These are phyloP conservation scores for Fomitopsis schrenkii DNA, from an alignment of 1,284 basidiomycete genomes.

Conservation along the genomic window DNA sequence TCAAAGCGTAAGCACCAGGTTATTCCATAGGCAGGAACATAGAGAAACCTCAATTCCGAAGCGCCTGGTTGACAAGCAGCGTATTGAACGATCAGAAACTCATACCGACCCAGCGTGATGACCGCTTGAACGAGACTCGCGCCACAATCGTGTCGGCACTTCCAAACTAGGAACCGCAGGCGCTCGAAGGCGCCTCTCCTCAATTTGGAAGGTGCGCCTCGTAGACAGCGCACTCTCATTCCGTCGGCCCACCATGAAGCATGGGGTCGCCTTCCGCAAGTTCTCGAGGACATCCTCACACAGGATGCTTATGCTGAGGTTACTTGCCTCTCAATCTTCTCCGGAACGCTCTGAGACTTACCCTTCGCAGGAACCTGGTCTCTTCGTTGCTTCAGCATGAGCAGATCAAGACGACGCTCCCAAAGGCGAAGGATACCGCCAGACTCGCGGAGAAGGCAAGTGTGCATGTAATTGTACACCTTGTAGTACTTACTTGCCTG, in stretches of 20 bases:
- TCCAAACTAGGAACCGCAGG: background rate
- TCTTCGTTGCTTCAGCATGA: constrained; percentile 95
- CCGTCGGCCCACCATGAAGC: constrained; percentile 62
- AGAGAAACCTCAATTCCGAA: background rate
- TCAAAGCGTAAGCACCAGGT: too few species aligned
- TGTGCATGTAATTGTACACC: background rate
- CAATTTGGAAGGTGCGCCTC: background rate
- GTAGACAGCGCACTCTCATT: background rate
- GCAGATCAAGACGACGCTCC: constrained; percentile 93
- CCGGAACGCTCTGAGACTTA: background rate
- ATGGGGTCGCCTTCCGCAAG: constrained; percentile 87
- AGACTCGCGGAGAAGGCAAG: constrained; percentile 89
- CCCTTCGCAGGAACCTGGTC: constrained; percentile 79
- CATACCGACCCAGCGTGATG: too few species aligned
- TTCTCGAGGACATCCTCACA: constrained; percentile 86
- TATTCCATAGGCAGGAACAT: background rate
- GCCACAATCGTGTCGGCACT: background rate
- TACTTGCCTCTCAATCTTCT: constrained; percentile 10
- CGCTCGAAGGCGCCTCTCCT: background rate
- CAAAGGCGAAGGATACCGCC: constrained; percentile 93
- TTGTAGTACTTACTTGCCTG: background rate
- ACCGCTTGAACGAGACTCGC: too few species aligned
- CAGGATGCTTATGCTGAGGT: constrained; percentile 86
- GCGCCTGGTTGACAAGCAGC: background rate
- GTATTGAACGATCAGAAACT: background rate